Percentiles rank a stretch among this genome's conserved stretches.
Evolutionary conservation across 2,329 filamentous ascomycete species (phyloP).

Genomic region (Colletotrichum lindemuthianum): DNA sequence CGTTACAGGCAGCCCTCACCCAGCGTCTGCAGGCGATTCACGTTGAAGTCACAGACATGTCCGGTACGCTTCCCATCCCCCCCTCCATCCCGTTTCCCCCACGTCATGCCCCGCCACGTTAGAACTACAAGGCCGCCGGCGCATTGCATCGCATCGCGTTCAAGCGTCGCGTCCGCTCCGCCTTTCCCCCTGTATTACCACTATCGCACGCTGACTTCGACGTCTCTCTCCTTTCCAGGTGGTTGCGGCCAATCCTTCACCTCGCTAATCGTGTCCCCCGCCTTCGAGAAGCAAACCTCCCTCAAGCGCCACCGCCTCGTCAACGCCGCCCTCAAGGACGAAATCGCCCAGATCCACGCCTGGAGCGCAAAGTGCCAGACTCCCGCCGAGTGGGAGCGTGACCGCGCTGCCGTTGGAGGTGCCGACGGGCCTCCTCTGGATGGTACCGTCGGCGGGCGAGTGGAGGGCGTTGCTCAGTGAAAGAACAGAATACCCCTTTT

Average conservation of each 20-base stretch:
- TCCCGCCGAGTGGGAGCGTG: conserved; percentile 85
- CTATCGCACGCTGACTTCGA: neutral
- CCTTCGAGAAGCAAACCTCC: conserved; percentile 77
- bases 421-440: conserved; percentile 51
- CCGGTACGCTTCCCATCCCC: conserved; percentile 66
- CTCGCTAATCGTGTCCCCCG: conserved; percentile 69
- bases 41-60: conserved; percentile 92
- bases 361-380: conserved; percentile 97
- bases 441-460: conserved; percentile 55
- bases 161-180: neutral
- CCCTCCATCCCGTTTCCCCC: conserved; percentile 4
- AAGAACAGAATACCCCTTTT: neutral
- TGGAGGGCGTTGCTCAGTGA: conserved; percentile 47
- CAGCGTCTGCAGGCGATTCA: conserved; percentile 78
- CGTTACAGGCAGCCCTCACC: conserved; percentile 74
- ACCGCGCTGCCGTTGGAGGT: conserved; percentile 51
- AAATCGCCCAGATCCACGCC: conserved; percentile 91
- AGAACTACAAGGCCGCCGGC: conserved; percentile 11
- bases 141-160: conserved; percentile 17
- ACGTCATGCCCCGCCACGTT: conserved; percentile 29
- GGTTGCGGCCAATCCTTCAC: conserved; percentile 72
- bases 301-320: conserved; percentile 88
- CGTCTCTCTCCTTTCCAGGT: conserved; percentile 49
- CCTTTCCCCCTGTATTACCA: neutral
- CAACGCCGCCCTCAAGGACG: conserved; percentile 82